These are phyloP conservation scores for Cryptococcus sp. DNA, from an alignment of 1,284 basidiomycete genomes.

Conservation along the genomic window DNA sequence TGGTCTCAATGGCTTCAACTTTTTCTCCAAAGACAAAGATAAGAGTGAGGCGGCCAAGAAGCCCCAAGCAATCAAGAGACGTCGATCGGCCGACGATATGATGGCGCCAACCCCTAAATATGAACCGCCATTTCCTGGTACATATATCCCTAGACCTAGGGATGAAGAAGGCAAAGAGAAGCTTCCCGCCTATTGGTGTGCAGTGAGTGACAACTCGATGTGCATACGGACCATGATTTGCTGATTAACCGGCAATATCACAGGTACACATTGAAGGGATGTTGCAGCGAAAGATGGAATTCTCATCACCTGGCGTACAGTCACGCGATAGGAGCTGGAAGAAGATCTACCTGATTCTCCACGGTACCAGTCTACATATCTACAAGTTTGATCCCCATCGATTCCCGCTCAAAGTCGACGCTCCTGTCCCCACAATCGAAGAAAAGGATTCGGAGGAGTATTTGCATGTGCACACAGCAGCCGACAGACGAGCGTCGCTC, in stretches of 20 bases:
- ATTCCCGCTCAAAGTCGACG: slow-evolving; percentile 48
- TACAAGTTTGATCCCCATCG: slow-evolving; percentile 67
- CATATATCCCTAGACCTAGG: slow-evolving; percentile 49
- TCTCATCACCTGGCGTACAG: slow-evolving; percentile 77
- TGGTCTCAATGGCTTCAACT: slow-evolving; percentile 33
- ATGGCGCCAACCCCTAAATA: slow-evolving; percentile 52
- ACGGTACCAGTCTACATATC: slow-evolving; percentile 84
- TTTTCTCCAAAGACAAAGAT: slow-evolving; percentile 17
- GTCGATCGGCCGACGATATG: slow-evolving; percentile 55
- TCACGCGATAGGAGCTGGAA: slow-evolving; percentile 91
- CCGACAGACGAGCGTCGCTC: slow-evolving; percentile 44
- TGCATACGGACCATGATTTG: background rate
- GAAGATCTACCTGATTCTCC: slow-evolving; percentile 81
- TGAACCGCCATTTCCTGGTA: slow-evolving; percentile 46
- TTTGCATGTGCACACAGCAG: slow-evolving; percentile 53
- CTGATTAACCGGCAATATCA: background rate
- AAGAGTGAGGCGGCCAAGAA: slow-evolving; percentile 10
- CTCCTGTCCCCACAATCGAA: slow-evolving; percentile 38
- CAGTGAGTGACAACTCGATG: slow-evolving; percentile 36
- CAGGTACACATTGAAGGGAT: slow-evolving; percentile 78
- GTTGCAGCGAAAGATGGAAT: slow-evolving; percentile 94
- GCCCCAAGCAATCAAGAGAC: slow-evolving; percentile 40
- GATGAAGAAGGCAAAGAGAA: slow-evolving; percentile 77
- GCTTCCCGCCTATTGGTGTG: slow-evolving; percentile 80
- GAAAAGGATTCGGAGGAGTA: slow-evolving; percentile 46